Conservation (phyloP, 805 yeast genomes). For the Saccharomycopsis sp. region DNA sequence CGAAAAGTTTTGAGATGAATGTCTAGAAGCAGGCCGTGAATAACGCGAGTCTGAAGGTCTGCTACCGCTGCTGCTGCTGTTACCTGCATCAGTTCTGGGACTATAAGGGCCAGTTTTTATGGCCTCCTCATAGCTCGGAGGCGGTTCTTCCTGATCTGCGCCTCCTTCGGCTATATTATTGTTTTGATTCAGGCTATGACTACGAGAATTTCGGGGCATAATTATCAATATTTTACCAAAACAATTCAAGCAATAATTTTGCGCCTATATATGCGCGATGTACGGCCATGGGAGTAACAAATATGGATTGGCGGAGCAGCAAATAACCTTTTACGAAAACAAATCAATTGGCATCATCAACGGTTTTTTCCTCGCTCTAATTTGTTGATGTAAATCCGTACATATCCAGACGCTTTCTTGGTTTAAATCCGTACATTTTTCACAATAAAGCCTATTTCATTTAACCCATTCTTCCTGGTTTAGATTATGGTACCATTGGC, state of each 20-base stretch:
- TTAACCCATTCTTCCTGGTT: too few relatives aligned
- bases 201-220: background rate
- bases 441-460: too few relatives aligned
- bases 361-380: too few relatives aligned
- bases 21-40: background rate
- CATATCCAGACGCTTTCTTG: too few relatives aligned
- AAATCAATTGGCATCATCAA: too few relatives aligned
- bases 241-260: background rate
- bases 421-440: too few relatives aligned
- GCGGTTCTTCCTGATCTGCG: conserved; percentile 4
- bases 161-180: background rate
- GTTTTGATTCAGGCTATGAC: background rate
- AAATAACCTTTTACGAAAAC: too few relatives aligned
- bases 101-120: conserved; percentile 8
- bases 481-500: too few relatives aligned
- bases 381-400: too few relatives aligned
- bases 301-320: too few relatives aligned
- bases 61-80: background rate
- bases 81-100: conserved; percentile 6
- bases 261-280: background rate
- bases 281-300: too few relatives aligned
- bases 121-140: conserved; percentile 16
- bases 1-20: background rate
- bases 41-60: background rate
- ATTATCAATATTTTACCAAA: background rate